Percentiles rank a stretch among this genome's conserved stretches.
Evolutionary conservation across 1,139 yeast genomes (phyloP).

Genomic region (Kodamaea anthophila): DNA sequence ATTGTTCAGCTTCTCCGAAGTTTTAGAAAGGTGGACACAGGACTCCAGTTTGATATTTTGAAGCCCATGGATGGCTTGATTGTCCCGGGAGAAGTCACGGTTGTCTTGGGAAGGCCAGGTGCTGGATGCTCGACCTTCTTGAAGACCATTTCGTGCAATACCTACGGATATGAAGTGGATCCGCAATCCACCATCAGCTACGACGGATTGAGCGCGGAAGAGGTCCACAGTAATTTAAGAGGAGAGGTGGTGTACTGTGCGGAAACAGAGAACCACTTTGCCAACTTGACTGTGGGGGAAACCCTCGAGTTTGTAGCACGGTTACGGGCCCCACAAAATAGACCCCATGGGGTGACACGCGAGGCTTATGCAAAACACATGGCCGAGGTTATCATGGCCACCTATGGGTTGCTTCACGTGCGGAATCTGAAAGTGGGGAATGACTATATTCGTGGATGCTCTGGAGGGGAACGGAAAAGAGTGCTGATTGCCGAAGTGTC

Average conservation of each 20-base stretch:
- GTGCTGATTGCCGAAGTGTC: conserved; percentile 21
- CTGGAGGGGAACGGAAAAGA: conserved; percentile 22
- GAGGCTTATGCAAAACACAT: conserved; percentile 16
- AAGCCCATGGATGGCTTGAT: conserved; percentile 64
- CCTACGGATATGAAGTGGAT: conserved; percentile 64
- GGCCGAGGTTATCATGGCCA: conserved; percentile 18
- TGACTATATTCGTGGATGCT: conserved; percentile 20
- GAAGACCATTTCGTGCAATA: conserved; percentile 63
- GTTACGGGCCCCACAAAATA: conserved; percentile 23
- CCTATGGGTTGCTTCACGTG: conserved; percentile 17
- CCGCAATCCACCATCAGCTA: conserved; percentile 36
- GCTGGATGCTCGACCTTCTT: conserved; percentile 79
- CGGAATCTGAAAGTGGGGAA: conserved; percentile 20
- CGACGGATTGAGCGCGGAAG: conserved; percentile 18
- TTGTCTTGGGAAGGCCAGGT: conserved; percentile 79
- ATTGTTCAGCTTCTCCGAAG: conserved; percentile 11
- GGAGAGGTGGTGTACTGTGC: conserved; percentile 26
- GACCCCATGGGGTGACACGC: conserved; percentile 23
- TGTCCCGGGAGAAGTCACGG: conserved; percentile 67
- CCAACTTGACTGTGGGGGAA: conserved; percentile 21
- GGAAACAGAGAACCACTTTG: conserved; percentile 22
- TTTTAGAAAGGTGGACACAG: conserved; percentile 17
- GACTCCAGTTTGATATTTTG: conserved; percentile 45
- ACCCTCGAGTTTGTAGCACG: conserved; percentile 23
- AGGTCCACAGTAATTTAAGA: conserved; percentile 17